phyloP scores from a whole-genome alignment of 1,284 basidiomycete genomes.

The Puccinia triticina region DNA sequence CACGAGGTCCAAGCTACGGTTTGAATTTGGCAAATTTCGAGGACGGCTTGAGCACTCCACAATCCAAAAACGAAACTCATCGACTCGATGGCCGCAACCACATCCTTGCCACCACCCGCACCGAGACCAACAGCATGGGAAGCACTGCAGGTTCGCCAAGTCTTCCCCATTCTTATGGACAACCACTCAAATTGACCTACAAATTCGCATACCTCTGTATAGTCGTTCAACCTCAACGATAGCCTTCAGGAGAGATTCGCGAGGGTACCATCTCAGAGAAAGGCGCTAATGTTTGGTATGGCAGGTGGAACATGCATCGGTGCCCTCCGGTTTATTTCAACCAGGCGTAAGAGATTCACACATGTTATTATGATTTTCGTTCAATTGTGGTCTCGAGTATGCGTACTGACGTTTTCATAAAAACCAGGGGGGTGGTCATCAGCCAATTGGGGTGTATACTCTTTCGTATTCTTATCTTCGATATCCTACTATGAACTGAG shows the following conservation, averaged over 20 bases:
- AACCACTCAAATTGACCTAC: background rate
- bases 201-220: background rate
- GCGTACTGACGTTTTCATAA: background rate
- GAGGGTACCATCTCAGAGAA: constrained; percentile 42
- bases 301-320: constrained; percentile 42
- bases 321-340: constrained; percentile 30
- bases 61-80: background rate
- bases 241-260: constrained; percentile 39
- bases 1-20: too few relatives aligned
- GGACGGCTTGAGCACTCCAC: too few relatives aligned
- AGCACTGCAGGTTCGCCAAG: constrained; percentile 34
- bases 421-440: constrained; percentile 26
- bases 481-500: constrained; percentile 41
- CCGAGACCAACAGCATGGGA: constrained; percentile 42
- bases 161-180: background rate
- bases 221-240: constrained; percentile 39
- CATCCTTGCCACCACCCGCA: constrained; percentile 13
- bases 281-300: constrained; percentile 43
- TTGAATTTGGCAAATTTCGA: too few relatives aligned
- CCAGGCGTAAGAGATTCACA: constrained; percentile 10
- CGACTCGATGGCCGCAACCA: background rate
- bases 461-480: constrained; percentile 41
- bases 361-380: background rate
- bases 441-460: constrained; percentile 43
- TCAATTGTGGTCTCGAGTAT: background rate